Evolutionary conservation across 139 green algal genomes (phyloP).

Genomic region (Picochlorum sp.): DNA sequence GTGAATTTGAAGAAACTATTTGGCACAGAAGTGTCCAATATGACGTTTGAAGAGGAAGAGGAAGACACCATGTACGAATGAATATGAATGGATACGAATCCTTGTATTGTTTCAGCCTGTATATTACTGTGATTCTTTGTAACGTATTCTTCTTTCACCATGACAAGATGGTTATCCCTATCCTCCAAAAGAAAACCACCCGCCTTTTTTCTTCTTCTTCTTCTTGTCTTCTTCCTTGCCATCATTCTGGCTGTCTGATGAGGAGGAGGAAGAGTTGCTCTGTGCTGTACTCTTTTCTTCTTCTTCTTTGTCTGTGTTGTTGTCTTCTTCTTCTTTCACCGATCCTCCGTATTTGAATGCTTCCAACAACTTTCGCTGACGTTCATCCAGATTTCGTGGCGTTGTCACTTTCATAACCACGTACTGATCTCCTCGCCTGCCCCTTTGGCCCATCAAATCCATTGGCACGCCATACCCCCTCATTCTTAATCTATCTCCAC

Average conservation of each 20-base stretch:
- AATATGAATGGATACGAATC: conserved; percentile 2
- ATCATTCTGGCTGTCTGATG: not conserved
- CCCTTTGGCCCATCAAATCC: conserved; percentile 16
- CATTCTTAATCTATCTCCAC: conserved; percentile 55
- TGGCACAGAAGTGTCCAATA: conserved; percentile 47
- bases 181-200: conserved; percentile 8
- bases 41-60: conserved; percentile 4
- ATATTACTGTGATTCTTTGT: not conserved
- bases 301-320: not conserved
- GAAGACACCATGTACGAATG: not conserved
- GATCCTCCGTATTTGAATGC: conserved; percentile 3
- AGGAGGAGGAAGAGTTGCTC: not conserved
- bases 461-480: conserved; percentile 48
- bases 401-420: conserved; percentile 37
- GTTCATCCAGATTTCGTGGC: conserved; percentile 8
- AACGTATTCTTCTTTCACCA: not conserved
- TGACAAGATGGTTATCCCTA: not conserved
- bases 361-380: conserved; percentile 9
- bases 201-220: conserved; percentile 9
- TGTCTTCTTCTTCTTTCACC: not conserved
- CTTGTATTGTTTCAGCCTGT: not conserved
- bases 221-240: not conserved
- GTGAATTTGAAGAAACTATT: conserved; percentile 94
- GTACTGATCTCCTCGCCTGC: conserved; percentile 49
- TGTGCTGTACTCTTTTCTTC: not conserved